phyloP scores from a whole-genome alignment of 1,139 yeast species.

The Debaryomyces udenii region DNA sequence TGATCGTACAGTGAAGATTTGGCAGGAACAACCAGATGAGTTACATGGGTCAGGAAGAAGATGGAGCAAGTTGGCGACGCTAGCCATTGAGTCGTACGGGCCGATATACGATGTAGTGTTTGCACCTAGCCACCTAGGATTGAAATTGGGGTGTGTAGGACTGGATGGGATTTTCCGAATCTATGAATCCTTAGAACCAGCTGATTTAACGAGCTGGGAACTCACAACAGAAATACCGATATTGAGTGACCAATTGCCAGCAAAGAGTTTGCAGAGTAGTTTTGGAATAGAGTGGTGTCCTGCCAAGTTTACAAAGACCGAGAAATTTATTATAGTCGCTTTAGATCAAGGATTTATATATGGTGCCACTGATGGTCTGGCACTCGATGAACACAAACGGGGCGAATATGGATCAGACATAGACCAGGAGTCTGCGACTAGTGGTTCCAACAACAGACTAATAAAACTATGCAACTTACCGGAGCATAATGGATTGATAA shows the following conservation, averaged over 20 bases:
- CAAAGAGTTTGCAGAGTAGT: slow-evolving; percentile 81
- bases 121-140: slow-evolving; percentile 85
- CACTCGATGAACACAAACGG: slow-evolving; percentile 11
- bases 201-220: slow-evolving; percentile 82
- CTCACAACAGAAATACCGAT: slow-evolving; percentile 71
- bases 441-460: slow-evolving; percentile 27
- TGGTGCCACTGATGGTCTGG: slow-evolving; percentile 30
- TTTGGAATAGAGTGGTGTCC: slow-evolving; percentile 95
- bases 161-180: slow-evolving; percentile 86
- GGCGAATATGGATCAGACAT: slow-evolving; percentile 15
- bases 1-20: slow-evolving; percentile 84
- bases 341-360: slow-evolving; percentile 85
- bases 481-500: slow-evolving; percentile 83
- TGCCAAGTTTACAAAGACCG: slow-evolving; percentile 71
- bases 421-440: slow-evolving; percentile 15
- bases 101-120: slow-evolving; percentile 88
- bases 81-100: slow-evolving; percentile 79
- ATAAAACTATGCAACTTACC: slow-evolving; percentile 50
- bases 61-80: slow-evolving; percentile 74
- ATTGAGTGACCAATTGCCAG: slow-evolving; percentile 62
- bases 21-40: slow-evolving; percentile 90
- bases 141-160: slow-evolving; percentile 85
- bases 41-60: slow-evolving; percentile 74
- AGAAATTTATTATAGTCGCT: slow-evolving; percentile 82
- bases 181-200: slow-evolving; percentile 88